phyloP scores from a whole-genome alignment of 352 stramenopile genomes.

The Phytophthora macrochlamydospora region DNA sequence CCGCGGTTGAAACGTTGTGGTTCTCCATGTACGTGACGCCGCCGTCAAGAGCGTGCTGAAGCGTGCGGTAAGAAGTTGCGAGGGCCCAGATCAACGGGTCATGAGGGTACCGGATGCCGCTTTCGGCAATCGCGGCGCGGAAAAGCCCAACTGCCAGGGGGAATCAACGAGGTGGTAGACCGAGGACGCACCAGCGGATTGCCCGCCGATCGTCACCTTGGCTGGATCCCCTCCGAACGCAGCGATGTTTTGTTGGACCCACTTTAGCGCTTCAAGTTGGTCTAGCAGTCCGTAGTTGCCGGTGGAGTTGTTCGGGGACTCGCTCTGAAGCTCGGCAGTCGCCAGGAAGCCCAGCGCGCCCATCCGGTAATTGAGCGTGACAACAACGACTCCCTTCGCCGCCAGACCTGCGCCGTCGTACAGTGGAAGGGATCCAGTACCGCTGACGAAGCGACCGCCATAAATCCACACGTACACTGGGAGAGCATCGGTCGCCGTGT shows the following conservation, averaged over 20 bases:
- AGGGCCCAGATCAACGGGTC: conserved; percentile 6
- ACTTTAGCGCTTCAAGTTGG: conserved; percentile 2
- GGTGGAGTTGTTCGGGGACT: conserved; percentile 13
- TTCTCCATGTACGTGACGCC: neutral
- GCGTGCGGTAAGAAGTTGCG: conserved; percentile 5
- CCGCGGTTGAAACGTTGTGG: conserved; percentile 14
- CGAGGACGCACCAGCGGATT: conserved; percentile 1
- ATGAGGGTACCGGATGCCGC: neutral
- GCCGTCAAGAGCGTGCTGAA: neutral
- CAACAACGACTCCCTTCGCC: conserved; percentile 61
- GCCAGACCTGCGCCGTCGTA: conserved; percentile 15
- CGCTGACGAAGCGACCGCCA: conserved; percentile 12
- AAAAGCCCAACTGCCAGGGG: conserved; percentile 5
- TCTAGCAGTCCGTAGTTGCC: conserved; percentile 8
- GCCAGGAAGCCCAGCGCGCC: conserved; percentile 76
- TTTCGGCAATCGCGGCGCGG: conserved; percentile 7
- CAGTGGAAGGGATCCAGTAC: conserved; percentile 4
- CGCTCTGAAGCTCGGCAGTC: conserved; percentile 1
- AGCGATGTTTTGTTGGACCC: conserved; percentile 14
- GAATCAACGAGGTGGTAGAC: conserved; percentile 11
- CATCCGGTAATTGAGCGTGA: conserved; percentile 90
- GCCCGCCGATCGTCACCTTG: conserved; percentile 10
- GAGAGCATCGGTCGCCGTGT: neutral
- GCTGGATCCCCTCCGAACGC: conserved; percentile 6
- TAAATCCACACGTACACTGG: conserved; percentile 20